Conservation (phyloP, 2,329 filamentous ascomycete species). For the Geosmithia morbida region DNA sequence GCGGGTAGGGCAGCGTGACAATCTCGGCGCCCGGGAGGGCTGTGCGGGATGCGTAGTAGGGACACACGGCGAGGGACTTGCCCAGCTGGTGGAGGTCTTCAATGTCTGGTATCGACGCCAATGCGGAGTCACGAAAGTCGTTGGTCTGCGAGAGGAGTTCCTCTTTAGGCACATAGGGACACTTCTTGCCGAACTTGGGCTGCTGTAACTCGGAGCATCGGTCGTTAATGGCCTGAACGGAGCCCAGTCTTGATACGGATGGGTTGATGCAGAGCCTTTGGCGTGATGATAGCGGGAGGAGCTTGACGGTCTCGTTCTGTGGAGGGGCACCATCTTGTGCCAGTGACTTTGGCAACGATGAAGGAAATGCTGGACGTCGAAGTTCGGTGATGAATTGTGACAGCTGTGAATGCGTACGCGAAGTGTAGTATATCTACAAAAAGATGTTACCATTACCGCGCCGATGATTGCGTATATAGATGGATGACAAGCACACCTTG, state of each 20-base stretch:
- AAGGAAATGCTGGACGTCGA: slow-evolving; percentile 60
- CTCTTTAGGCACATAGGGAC: slow-evolving; percentile 63
- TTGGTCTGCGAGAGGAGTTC: slow-evolving; percentile 58
- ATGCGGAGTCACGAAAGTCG: slow-evolving; percentile 70
- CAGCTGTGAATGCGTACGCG: slow-evolving; percentile 82
- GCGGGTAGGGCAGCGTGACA: slow-evolving; percentile 80
- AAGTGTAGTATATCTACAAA: slow-evolving; percentile 69
- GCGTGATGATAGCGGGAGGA: slow-evolving; percentile 71
- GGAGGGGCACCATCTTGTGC: slow-evolving; percentile 9
- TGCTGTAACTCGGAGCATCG: slow-evolving; percentile 83
- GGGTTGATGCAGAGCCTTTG: slow-evolving; percentile 87
- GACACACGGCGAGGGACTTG: slow-evolving; percentile 67
- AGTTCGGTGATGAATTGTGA: slow-evolving; percentile 79
- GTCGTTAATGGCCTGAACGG: slow-evolving; percentile 79
- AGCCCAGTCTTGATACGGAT: slow-evolving; percentile 56
- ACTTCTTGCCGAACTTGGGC: slow-evolving; percentile 42
- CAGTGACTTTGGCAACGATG: slow-evolving; percentile 43
- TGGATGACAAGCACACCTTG: slow-evolving; percentile 33
- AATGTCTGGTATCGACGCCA: slow-evolving; percentile 82
- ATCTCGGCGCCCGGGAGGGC: slow-evolving; percentile 79
- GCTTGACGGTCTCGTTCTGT: slow-evolving; percentile 43
- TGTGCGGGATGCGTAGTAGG: slow-evolving; percentile 87
- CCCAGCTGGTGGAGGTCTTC: slow-evolving; percentile 77
- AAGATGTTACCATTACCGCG: slow-evolving; percentile 13
- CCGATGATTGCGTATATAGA: not conserved